Evolutionary conservation across 2,329 filamentous ascomycete genomes (phyloP), one percentile per base, ranked within the genome.

Genomic region (Pseudogymnoascus sp.): DNA sequence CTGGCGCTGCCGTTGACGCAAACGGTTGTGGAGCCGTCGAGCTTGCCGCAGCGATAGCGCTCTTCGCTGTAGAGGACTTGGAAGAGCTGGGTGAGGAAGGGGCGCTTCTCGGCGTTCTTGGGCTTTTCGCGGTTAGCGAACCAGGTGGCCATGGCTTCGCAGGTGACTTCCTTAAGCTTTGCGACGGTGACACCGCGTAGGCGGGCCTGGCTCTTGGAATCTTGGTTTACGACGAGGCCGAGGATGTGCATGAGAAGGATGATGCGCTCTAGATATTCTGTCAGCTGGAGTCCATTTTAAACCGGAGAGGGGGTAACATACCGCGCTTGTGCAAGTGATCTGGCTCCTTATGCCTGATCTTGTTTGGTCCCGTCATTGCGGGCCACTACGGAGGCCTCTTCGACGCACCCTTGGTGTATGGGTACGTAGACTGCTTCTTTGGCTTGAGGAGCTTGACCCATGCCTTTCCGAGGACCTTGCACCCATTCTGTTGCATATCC

Each of bases 401-500:
- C 33, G 81, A 80, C 53, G 86, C 81, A 33, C 81, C 82, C n/a
- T 80, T 79, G 1, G 85, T 88, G 70, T 92, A 92, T 0, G 89
- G 88, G 68, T 89, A 85, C 16, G 83, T 87, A 0, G 86, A 87
- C 73, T 91, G 88, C 73, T 92, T 92, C 75, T 89, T 90, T 0
- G 89, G 89, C 68, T 89, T 87, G 1, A 91, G 84, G 1, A 84
- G 80, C 70, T 90, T 90, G 64, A 92, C 85, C 84, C 88, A 91
- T 10, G 84, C 86, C 72, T 91, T 92, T 35, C 85, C 85, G 61
- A 91, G 85, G 25, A 86, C 76, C 73, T 91, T 91, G 75, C 86
- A 88, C 5, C 85, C 83, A 1, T 84, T 82, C 69, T 92, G 89
- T 69, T 91, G 88, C 67, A 88, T 82, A 64, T 82, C 82, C 66